These are phyloP conservation scores for Lithocarpus polystachyus DNA, from an alignment of 306 rosid genomes.

Conservation along the genomic window DNA sequence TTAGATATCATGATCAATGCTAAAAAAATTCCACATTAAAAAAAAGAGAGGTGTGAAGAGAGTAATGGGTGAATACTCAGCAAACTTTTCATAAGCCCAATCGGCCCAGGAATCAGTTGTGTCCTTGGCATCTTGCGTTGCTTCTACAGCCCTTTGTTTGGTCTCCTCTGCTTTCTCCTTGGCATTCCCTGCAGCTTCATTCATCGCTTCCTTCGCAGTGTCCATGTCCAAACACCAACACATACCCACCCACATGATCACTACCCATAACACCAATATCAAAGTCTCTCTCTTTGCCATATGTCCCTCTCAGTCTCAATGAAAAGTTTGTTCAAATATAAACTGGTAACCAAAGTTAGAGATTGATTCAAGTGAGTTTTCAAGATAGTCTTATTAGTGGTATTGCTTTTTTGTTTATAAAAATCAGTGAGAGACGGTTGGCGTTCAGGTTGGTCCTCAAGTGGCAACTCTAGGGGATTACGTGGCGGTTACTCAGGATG, in stretches of 20 bases:
- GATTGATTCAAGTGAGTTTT: not conserved
- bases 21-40: not conserved
- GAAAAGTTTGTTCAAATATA: not conserved
- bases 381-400: not conserved
- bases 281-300: conserved; percentile 30
- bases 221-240: conserved; percentile 22
- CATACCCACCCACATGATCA: conserved; percentile 17
- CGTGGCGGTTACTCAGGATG: conserved; percentile 40
- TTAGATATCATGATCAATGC: not conserved
- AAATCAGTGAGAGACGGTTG: conserved; percentile 10
- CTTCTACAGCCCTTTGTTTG: not conserved
- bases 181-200: not conserved
- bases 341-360: not conserved
- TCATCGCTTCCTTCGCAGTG: conserved; percentile 9
- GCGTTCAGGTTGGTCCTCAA: conserved; percentile 22
- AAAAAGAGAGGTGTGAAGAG: not conserved
- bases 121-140: not conserved
- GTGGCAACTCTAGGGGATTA: conserved; percentile 30
- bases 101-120: conserved; percentile 18
- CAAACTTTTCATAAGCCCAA: conserved; percentile 25
- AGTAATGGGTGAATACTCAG: conserved; percentile 31
- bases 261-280: conserved; percentile 23
- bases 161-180: conserved; percentile 17
- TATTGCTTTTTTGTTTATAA: not conserved
- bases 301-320: not conserved